phyloP scores from a whole-genome alignment of 2,329 filamentous ascomycete genomes.

The Pestalotiopsis sp. region DNA sequence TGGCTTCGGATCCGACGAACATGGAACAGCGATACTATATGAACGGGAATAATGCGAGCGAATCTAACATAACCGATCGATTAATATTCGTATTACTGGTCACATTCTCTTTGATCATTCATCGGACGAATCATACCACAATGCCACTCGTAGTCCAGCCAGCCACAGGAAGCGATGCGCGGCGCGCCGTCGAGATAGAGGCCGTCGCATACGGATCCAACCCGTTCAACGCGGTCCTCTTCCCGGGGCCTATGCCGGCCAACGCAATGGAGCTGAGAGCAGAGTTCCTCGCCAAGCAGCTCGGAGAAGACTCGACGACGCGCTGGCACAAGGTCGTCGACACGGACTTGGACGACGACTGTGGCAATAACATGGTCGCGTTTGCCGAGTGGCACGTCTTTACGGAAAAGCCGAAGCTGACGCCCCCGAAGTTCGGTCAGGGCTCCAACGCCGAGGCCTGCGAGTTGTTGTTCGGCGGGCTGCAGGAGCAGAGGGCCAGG shows the following conservation, averaged over 20 bases:
- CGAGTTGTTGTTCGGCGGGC: constrained; percentile 28
- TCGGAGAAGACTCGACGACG: constrained; percentile 22
- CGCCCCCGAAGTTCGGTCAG: constrained; percentile 20
- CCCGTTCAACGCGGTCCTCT: constrained; percentile 31
- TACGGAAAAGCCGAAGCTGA: constrained; percentile 19
- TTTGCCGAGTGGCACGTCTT: constrained; percentile 32
- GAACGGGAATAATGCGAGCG: no score
- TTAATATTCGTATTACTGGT: background rate
- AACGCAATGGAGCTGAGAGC: constrained; percentile 22
- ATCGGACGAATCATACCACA: background rate
- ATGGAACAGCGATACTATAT: no score
- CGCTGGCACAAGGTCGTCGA: constrained; percentile 34
- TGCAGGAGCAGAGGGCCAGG: constrained; percentile 18
- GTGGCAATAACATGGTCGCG: constrained; percentile 21
- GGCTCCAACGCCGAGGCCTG: constrained; percentile 32
- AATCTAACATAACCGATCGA: background rate
- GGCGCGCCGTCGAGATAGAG: constrained; percentile 37
- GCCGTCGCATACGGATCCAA: constrained; percentile 34
- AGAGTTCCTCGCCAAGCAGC: constrained; percentile 19
- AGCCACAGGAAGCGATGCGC: constrained; percentile 35
- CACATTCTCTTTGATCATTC: background rate
- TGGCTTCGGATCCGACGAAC: no score
- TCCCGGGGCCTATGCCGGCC: constrained; percentile 31
- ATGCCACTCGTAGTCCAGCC: constrained; percentile 40
- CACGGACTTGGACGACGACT: constrained; percentile 22